Conservation (phyloP, 305 asterid species). For the Solanum aculeatissimum region DNA sequence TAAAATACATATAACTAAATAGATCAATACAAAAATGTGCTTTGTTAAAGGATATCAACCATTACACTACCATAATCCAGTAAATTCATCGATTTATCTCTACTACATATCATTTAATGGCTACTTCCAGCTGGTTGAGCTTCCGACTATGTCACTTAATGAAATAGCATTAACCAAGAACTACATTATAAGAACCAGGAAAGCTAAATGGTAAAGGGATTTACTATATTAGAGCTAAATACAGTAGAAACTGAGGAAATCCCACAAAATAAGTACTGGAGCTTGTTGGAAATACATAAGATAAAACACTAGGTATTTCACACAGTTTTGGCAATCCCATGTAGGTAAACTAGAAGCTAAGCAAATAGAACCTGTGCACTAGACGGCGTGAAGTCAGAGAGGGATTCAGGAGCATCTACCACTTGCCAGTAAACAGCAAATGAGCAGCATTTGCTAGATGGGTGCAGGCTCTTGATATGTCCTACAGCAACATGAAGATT, state of each 20-base stretch:
- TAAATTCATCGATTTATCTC: background rate
- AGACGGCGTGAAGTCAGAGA: conserved; percentile 62
- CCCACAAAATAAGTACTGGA: background rate
- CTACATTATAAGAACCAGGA: background rate
- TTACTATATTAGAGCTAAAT: background rate
- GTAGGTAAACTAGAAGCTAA: conserved; percentile 17
- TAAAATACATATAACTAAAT: background rate
- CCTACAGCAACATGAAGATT: conserved; percentile 90
- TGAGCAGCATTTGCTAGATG: conserved; percentile 16
- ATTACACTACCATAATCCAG: background rate
- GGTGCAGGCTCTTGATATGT: conserved; percentile 16
- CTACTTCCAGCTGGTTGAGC: background rate
- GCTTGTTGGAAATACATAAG: background rate
- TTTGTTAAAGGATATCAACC: background rate
- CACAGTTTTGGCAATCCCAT: background rate
- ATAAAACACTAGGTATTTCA: background rate
- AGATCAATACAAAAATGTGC: background rate
- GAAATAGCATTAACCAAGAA: background rate
- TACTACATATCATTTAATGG: background rate
- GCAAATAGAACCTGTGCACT: conserved; percentile 89
- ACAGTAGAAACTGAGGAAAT: background rate
- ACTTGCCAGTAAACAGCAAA: conserved; percentile 64
- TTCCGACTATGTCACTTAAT: background rate
- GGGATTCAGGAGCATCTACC: conserved; percentile 64
- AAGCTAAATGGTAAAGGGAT: background rate